Evolutionary conservation across 2,329 filamentous ascomycete species (phyloP), one percentile per base, ranked within the genome.

Genomic region (Didymella lethalis): DNA sequence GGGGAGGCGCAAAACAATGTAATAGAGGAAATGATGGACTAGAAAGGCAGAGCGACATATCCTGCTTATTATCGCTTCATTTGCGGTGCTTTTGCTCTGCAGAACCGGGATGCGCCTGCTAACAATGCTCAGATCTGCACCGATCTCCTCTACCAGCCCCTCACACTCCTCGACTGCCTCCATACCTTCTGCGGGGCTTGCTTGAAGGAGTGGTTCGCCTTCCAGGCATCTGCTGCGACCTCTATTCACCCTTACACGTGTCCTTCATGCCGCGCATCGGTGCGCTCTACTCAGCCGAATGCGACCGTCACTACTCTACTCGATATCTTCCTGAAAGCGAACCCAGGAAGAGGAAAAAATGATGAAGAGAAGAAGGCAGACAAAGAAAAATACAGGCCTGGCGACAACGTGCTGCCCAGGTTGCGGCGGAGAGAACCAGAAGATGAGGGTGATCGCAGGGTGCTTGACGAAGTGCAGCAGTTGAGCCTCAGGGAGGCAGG

Each of bases 151-250:
- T 96, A 92, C 79, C 91, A 96, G 77, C 93, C 93, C 32, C 85
- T 96, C 64, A 96, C 93, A 28, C 87, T 96, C 48, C 90, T 97
- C 77, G 92, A 97, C 81, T 97, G 93, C 75, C 86, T 97, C 44
- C 93, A 97, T 79, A 97, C 94, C 45, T 99, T 96, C 78, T 99
- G 95, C 81, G 95, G 93, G 64, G 90, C 91, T 38, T 99, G 95
- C 75, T 78, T 98, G 59, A 97, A 96, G 77, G 92, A 96, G 81
- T 99, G 95, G 95, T 99, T 98, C 75, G 82, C 83, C 63, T 95
- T 88, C 78, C 92, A 97, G 76, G 88, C 88, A 36, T 81, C 83
- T 29, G 82, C 83, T 14, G 85, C 84, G 43, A 85, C 66, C 71
- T 84, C 69, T 61, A 82, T 70, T 3, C 79, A 83, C 52, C 84